Evolutionary conservation across 176 grass and related monocot species (phyloP).

Genomic region (Sorghum bicolor): Sorghum_bicolor_NCBIv3 NC_012870.2:67539501-67540000

Average conservation of each 20-base stretch:
- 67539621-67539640: constrained; percentile 38
- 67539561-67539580: neutral
- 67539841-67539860: neutral
- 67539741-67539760: constrained; percentile 16
- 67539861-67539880: neutral
- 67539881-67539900: neutral
- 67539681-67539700: constrained; percentile 35
- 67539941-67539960: neutral
- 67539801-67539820: neutral
- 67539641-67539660: constrained; percentile 42
- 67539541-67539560: constrained; percentile 33
- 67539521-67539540: neutral
- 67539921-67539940: neutral
- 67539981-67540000: constrained; percentile 1
- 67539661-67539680: constrained; percentile 22
- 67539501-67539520: constrained; percentile 15
- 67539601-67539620: constrained; percentile 12
- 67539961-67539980: constrained; percentile 1
- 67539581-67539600: neutral
- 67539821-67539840: neutral
- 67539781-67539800: neutral
- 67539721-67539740: neutral
- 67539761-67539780: neutral
- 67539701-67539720: constrained; percentile 20
- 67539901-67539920: neutral